Evolutionary conservation across 306 rosid genomes (phyloP), one percentile per base, ranked within the genome.

Genomic region (Dalbergia cochinchinensis): DNA sequence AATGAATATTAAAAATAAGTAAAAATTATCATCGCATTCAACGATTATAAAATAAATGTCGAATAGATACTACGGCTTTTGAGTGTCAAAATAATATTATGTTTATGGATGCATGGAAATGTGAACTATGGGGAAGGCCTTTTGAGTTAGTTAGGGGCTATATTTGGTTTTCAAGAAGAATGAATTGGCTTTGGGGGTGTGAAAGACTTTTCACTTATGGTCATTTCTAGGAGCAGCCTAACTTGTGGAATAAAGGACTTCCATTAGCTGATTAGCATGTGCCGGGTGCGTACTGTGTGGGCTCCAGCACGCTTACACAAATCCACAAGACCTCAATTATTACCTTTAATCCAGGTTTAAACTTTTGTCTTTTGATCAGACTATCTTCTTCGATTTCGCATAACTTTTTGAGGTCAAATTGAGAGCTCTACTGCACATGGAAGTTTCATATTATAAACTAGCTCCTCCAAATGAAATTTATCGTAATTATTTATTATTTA

Each of bases 41-140:
- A n/a, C n/a, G n/a, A n/a, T n/a, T n/a, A n/a, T n/a, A n/a, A n/a
- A n/a, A n/a, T n/a, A n/a, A n/a, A n/a, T n/a, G n/a, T n/a, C n/a
- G n/a, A n/a, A n/a, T n/a, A n/a, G n/a, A n/a, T n/a, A n/a, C n/a
- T n/a, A n/a, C n/a, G n/a, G n/a, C n/a, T n/a, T n/a, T n/a, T n/a
- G n/a, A n/a, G n/a, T n/a, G n/a, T n/a, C n/a, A n/a, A n/a, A n/a
- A n/a, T n/a, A n/a, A n/a, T n/a, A n/a, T n/a, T n/a, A n/a, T n/a
- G n/a, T n/a, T n/a, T n/a, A n/a, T n/a, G n/a, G n/a, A n/a, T 84
- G 88, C 88, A 85, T 84, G 92, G 67, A 66, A 83, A 53, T 79
- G 65, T 51, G 70, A 82, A 76, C 53, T 44, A 79, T 59, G 65
- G 51, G 85, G 16, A 66, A 74, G 69, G 20, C 15, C 69, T 65